A percentile compares a stretch with the other conserved stretches of the same genome.
Conservation (phyloP, 2,329 filamentous ascomycete species). For the Xylariaceae sp. region DNA sequence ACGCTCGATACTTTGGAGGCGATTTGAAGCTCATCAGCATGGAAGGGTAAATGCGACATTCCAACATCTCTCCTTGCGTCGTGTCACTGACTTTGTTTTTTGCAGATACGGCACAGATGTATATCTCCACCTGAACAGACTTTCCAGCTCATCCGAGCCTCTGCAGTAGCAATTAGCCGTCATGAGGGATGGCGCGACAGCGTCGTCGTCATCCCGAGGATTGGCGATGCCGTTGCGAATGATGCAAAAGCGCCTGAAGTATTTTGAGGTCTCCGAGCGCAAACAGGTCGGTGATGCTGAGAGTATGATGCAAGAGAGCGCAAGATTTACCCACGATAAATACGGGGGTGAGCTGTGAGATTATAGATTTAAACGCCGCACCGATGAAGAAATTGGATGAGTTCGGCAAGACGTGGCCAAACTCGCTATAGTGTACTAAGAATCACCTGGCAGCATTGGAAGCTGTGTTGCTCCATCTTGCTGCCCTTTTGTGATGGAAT, state of each 20-base stretch:
- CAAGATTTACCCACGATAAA: constrained; percentile 16
- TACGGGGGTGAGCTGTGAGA: constrained; percentile 21
- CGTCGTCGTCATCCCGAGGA: constrained; percentile 57
- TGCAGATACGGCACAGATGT: constrained; percentile 93
- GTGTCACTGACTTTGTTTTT: constrained; percentile 5
- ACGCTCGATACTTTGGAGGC: constrained; percentile 95
- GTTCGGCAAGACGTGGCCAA: no score
- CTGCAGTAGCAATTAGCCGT: constrained; percentile 92
- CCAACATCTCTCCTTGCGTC: not conserved
- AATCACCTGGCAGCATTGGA: no score
- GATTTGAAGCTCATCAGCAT: constrained; percentile 98
- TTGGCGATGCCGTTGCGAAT: constrained; percentile 58
- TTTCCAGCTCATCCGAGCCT: constrained; percentile 93
- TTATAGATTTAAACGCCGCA: no score
- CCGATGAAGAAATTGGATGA: no score
- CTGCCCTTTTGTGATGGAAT: no score
- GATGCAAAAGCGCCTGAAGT: constrained; percentile 67
- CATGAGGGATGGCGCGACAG: constrained; percentile 68
- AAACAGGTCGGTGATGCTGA: constrained; percentile 86
- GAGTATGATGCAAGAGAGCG: constrained; percentile 31
- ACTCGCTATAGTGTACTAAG: no score
- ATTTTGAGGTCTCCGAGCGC: constrained; percentile 76
- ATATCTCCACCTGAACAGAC: constrained; percentile 93
- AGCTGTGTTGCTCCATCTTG: no score
- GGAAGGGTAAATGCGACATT: constrained; percentile 73